A percentile compares a stretch with the other conserved stretches of the same genome.
phyloP scores from a whole-genome alignment of 31 red algal species.

The Bonnemaisonia californica region DNA sequence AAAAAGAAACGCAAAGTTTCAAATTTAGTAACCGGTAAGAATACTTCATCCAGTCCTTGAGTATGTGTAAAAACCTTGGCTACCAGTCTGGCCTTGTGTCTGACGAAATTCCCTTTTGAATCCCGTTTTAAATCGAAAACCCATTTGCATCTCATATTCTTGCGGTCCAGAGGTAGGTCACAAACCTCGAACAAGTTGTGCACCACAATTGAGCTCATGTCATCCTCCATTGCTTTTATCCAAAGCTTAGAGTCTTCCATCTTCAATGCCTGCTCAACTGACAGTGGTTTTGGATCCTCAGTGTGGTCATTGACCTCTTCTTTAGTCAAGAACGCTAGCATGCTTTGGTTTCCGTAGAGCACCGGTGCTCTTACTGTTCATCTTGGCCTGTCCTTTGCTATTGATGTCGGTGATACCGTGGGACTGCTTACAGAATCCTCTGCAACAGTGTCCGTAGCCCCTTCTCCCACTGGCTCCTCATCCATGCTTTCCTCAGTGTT shows the following conservation, averaged over 20 bases:
- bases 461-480: no score
- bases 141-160: neutral
- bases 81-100: slow-evolving; percentile 1
- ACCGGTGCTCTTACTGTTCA: neutral
- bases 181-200: neutral
- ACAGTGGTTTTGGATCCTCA: neutral
- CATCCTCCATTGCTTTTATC: slow-evolving; percentile 1
- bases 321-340: neutral
- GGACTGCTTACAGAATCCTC: no score
- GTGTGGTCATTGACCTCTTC: neutral
- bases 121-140: slow-evolving; percentile 24
- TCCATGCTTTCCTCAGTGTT: neutral
- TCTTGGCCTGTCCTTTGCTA: no score
- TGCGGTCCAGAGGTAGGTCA: neutral
- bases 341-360: neutral
- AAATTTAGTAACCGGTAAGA: neutral
- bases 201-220: neutral
- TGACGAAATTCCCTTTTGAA: neutral
- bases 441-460: no score
- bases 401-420: no score
- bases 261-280: neutral
- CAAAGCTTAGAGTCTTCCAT: neutral
- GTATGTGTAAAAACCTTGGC: slow-evolving; percentile 9
- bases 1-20: neutral
- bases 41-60: neutral